Conservation (phyloP, 164 flowering plant genomes). For the Stephania japonica region DNA sequence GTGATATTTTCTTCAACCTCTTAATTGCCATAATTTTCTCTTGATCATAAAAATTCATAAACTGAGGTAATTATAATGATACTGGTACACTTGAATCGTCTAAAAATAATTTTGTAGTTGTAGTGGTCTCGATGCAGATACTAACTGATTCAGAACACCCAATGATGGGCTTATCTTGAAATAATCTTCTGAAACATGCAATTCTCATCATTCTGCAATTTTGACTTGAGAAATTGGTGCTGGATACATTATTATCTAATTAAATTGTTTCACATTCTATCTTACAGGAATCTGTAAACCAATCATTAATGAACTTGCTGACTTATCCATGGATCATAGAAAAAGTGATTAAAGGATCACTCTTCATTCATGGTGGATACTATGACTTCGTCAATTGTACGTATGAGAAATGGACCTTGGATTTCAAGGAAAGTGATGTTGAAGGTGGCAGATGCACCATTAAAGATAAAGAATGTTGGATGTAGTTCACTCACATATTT, state of each 20-base stretch:
- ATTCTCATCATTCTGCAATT: too few species aligned
- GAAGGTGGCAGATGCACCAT: conserved; percentile 22
- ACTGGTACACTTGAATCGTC: too few species aligned
- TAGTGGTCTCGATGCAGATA: too few species aligned
- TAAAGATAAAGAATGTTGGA: conserved; percentile 52
- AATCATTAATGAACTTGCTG: conserved; percentile 61
- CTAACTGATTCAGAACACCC: not conserved
- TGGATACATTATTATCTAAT: not conserved
- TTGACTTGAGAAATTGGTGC: too few species aligned
- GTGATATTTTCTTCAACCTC: conserved; percentile 23
- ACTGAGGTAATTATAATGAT: too few species aligned
- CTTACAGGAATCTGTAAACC: conserved; percentile 75
- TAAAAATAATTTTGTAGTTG: too few species aligned
- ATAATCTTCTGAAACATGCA: not conserved
- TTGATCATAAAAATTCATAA: too few species aligned
- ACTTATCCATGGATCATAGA: conserved; percentile 91
- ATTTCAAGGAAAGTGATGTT: conserved; percentile 30
- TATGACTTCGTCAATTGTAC: conserved; percentile 79
- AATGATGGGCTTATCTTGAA: not conserved
- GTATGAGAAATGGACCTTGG: conserved; percentile 94
- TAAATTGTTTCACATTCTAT: not conserved
- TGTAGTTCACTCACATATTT: conserved; percentile 21
- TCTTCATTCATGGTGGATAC: conserved; percentile 87
- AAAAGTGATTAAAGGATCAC: conserved; percentile 45
- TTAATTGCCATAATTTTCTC: not conserved